Evolutionary conservation across 352 stramenopile genomes (phyloP).

Genomic region (Poterioochromonas sp.): DNA sequence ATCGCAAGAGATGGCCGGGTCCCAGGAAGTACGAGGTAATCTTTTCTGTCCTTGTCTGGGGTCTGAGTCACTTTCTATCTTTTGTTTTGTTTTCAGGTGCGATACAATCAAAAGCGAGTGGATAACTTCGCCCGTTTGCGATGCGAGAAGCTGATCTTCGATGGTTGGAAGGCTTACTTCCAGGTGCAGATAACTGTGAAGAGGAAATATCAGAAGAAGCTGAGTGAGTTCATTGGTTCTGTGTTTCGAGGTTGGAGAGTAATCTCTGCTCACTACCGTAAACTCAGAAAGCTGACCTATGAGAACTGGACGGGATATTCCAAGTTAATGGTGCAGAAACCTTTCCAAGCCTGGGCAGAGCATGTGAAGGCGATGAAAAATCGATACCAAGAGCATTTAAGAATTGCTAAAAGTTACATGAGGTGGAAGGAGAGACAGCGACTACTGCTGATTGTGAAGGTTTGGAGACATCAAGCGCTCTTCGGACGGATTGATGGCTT

Average conservation of each 20-base stretch:
- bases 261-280: neutral
- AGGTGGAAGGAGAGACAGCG: conserved; percentile 13
- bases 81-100: neutral
- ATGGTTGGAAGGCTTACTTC: neutral
- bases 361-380: conserved; percentile 6
- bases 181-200: neutral
- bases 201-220: neutral
- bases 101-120: conserved; percentile 30
- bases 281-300: neutral
- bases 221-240: neutral
- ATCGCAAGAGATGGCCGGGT: conserved; percentile 22
- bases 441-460: neutral
- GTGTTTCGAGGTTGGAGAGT: neutral
- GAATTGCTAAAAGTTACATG: conserved; percentile 5
- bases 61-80: neutral
- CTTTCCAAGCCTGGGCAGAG: conserved; percentile 7
- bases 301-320: conserved; percentile 21
- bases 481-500: conserved; percentile 24
- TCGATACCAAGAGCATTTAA: conserved; percentile 9
- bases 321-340: neutral
- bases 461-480: conserved; percentile 21
- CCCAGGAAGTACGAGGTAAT: conserved; percentile 18
- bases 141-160: conserved; percentile 5
- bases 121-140: conserved; percentile 16
- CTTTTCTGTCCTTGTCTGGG: too few relatives aligned